Evolutionary conservation across 208 protist species (phyloP).

Genomic region (Leishmania major): DNA sequence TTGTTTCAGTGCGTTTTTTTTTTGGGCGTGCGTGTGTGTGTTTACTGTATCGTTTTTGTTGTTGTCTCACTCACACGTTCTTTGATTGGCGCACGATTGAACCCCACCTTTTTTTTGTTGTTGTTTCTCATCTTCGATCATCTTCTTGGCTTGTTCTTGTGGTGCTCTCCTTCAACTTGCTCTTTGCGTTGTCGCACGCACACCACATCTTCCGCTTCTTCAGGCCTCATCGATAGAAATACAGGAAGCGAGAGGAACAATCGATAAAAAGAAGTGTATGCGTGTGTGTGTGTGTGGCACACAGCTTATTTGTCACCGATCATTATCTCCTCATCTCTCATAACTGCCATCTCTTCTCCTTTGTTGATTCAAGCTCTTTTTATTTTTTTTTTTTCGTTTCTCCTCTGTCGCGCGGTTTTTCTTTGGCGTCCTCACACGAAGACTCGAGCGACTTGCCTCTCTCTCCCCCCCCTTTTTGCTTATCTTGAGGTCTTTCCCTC

Average conservation of each 20-base stretch:
- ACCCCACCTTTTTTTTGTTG: not conserved
- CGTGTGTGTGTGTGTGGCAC: too few species aligned
- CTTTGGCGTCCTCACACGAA: not conserved
- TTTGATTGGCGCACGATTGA: not conserved
- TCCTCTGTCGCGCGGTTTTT: slow-evolving; percentile 2
- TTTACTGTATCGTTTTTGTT: not conserved
- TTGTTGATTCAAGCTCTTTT: slow-evolving; percentile 5
- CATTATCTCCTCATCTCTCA: not conserved
- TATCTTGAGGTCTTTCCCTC: not conserved
- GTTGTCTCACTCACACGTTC: too few species aligned
- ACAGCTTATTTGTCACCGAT: not conserved
- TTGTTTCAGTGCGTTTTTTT: not conserved
- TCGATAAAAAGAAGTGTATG: not conserved
- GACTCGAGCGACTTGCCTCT: not conserved
- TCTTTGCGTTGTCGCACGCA: not conserved
- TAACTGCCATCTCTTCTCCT: slow-evolving; percentile 7
- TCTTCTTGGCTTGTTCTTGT: not conserved
- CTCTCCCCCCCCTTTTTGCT: slow-evolving; percentile 1
- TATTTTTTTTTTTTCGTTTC: not conserved
- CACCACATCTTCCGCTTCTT: not conserved
- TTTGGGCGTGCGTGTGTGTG: not conserved
- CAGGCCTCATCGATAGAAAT: not conserved
- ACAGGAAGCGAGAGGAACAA: not conserved
- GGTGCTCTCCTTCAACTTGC: not conserved
- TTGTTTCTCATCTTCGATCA: not conserved